Conservation (phyloP, 2,329 filamentous ascomycete genomes). For the Fusarium stilboides region DNA sequence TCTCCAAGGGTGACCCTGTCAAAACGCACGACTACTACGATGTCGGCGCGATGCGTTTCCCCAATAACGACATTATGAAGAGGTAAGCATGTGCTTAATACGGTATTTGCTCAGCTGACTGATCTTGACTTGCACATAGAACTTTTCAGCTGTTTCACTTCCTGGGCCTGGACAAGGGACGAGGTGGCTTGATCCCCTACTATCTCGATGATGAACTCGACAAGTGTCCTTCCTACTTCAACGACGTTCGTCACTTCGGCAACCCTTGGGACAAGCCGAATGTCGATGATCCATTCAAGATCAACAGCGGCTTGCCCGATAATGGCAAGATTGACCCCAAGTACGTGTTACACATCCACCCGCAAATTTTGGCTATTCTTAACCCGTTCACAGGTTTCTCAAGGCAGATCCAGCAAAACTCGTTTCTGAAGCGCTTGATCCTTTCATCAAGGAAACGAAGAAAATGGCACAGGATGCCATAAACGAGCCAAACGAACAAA, state of each 20-base stretch:
- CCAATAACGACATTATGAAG: slow-evolving; percentile 26
- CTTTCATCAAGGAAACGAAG: not conserved
- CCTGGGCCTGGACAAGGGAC: not conserved
- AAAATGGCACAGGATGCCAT: not conserved
- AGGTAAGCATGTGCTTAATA: not conserved
- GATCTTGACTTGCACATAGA: not conserved
- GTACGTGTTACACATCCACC: no score
- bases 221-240: slow-evolving; percentile 27
- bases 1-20: not conserved
- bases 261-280: slow-evolving; percentile 1
- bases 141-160: slow-evolving; percentile 19
- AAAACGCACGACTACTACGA: slow-evolving; percentile 34
- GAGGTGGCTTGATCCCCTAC: slow-evolving; percentile 26
- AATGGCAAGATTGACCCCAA: slow-evolving; percentile 6
- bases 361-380: not conserved
- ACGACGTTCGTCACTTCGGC: slow-evolving; percentile 5
- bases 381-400: not conserved
- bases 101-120: no score
- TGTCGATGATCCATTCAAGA: slow-evolving; percentile 13
- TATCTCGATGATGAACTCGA: slow-evolving; percentile 7
- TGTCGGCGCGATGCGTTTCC: slow-evolving; percentile 34
- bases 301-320: slow-evolving; percentile 8
- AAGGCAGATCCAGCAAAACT: not conserved
- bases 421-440: not conserved
- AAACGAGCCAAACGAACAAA: not conserved